Evolutionary conservation across 805 yeast species (phyloP).

Genomic region (Suhomyces pyralidae): DNA sequence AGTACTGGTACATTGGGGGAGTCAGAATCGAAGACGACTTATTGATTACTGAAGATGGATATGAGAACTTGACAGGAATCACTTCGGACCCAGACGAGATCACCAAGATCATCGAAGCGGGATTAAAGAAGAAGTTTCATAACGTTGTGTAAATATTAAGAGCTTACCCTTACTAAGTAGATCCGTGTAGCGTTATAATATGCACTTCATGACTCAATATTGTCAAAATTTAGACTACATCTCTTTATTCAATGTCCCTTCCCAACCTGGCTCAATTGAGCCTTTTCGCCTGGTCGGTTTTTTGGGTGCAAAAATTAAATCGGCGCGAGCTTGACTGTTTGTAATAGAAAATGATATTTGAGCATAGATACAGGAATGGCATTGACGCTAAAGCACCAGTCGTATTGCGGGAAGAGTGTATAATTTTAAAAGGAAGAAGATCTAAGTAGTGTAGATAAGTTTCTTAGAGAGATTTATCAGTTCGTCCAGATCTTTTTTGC

Average conservation of each 20-base stretch:
- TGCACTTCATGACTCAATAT: neutral
- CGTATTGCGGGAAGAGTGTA: neutral
- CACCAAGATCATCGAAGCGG: slow-evolving; percentile 67
- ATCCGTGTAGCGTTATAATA: neutral
- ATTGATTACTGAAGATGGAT: slow-evolving; percentile 71
- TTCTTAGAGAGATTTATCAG: too few relatives aligned
- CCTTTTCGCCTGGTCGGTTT: too few relatives aligned
- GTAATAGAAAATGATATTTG: neutral
- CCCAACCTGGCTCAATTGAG: neutral
- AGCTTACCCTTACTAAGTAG: neutral
- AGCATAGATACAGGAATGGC: neutral
- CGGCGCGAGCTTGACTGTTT: neutral
- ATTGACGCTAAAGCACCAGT: neutral
- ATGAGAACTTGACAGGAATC: slow-evolving; percentile 75
- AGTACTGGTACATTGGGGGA: slow-evolving; percentile 91
- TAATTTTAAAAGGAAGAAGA: too few relatives aligned
- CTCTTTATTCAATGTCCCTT: neutral
- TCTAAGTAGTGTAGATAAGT: neutral
- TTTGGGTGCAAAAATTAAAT: neutral
- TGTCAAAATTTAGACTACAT: neutral
- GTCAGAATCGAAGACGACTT: slow-evolving; percentile 95
- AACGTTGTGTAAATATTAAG: slow-evolving; percentile 27
- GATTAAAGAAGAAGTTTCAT: slow-evolving; percentile 69
- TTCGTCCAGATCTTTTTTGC: too few relatives aligned
- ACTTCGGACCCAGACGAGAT: slow-evolving; percentile 87